Evolutionary conservation across 805 yeast genomes (phyloP).

Genomic region (Candida silvatica): DNA sequence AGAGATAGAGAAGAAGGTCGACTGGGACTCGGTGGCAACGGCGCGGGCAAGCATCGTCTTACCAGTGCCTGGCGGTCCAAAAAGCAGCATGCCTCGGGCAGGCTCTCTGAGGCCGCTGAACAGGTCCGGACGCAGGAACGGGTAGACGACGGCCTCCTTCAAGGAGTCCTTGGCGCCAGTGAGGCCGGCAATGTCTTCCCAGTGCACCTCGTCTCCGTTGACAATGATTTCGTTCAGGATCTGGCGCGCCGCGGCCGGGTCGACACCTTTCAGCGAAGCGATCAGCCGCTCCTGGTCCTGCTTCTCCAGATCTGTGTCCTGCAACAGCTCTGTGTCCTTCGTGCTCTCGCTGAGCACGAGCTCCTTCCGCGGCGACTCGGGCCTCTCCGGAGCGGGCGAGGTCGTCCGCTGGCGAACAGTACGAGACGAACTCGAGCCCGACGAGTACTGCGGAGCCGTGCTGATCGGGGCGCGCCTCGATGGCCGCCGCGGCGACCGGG

Average conservation of each 20-base stretch:
- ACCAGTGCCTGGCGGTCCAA: slow-evolving; percentile 99
- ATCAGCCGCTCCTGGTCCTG: slow-evolving; percentile 26
- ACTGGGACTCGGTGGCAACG: slow-evolving; percentile 89
- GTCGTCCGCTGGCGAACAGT: not conserved
- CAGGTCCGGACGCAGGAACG: slow-evolving; percentile 87
- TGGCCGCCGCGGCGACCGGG: not conserved
- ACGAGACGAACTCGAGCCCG: too few species aligned
- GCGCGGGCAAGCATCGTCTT: slow-evolving; percentile 96
- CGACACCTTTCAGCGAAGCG: slow-evolving; percentile 59
- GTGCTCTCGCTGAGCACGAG: slow-evolving; percentile 5
- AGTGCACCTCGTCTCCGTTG: slow-evolving; percentile 82
- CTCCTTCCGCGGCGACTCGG: not conserved
- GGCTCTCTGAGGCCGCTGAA: slow-evolving; percentile 91
- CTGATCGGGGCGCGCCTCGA: not conserved
- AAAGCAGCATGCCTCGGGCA: slow-evolving; percentile 88
- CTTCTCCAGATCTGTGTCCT: slow-evolving; percentile 9
- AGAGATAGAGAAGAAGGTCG: slow-evolving; percentile 86
- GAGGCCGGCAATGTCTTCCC: slow-evolving; percentile 95
- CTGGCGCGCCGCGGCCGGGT: slow-evolving; percentile 68
- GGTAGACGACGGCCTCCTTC: slow-evolving; percentile 94
- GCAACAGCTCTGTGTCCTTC: slow-evolving; percentile 23
- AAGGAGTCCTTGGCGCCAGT: slow-evolving; percentile 81
- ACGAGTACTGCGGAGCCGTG: not conserved
- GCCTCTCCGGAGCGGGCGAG: not conserved
- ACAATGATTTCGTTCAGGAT: slow-evolving; percentile 83